phyloP scores from a whole-genome alignment of 2,329 filamentous ascomycete genomes.

The Rugonectria rugulosa region DNA sequence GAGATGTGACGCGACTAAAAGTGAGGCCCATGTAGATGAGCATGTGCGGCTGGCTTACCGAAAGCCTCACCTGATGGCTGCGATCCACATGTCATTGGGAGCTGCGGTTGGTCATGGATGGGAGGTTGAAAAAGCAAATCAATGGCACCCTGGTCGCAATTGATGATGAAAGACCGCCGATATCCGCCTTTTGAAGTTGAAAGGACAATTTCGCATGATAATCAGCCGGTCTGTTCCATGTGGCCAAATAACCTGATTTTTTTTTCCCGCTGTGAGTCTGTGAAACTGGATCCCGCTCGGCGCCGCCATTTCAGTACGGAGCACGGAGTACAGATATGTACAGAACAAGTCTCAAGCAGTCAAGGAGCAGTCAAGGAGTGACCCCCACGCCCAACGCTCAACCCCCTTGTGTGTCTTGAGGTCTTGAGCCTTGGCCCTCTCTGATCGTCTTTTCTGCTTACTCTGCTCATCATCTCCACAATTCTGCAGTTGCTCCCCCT shows the following conservation, averaged over 20 bases:
- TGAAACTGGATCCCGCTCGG: not conserved
- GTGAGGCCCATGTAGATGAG: not conserved
- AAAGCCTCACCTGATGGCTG: not conserved
- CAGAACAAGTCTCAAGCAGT: too few relatives aligned
- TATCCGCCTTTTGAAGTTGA: not conserved
- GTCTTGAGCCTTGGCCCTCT: too few relatives aligned
- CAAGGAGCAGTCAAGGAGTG: too few relatives aligned
- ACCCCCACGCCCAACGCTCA: slow-evolving; percentile 13
- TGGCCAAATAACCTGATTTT: not conserved
- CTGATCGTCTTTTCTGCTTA: not conserved
- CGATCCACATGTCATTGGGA: too few relatives aligned
- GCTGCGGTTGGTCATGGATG: too few relatives aligned
- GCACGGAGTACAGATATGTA: too few relatives aligned
- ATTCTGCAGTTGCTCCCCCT: slow-evolving; percentile 24
- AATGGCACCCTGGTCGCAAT: not conserved
- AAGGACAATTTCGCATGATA: not conserved
- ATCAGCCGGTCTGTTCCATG: not conserved
- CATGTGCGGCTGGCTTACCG: not conserved
- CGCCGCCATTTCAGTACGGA: not conserved
- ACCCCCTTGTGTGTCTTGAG: too few relatives aligned
- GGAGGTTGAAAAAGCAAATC: not conserved
- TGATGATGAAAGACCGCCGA: not conserved
- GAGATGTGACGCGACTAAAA: not conserved
- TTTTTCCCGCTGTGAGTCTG: too few relatives aligned
- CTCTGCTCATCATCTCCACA: slow-evolving; percentile 19